Percentiles rank a stretch among this genome's conserved stretches.
These are phyloP conservation scores for Colletotrichum sidae DNA, from an alignment of 2,329 filamentous ascomycete genomes.

Conservation along the genomic window DNA sequence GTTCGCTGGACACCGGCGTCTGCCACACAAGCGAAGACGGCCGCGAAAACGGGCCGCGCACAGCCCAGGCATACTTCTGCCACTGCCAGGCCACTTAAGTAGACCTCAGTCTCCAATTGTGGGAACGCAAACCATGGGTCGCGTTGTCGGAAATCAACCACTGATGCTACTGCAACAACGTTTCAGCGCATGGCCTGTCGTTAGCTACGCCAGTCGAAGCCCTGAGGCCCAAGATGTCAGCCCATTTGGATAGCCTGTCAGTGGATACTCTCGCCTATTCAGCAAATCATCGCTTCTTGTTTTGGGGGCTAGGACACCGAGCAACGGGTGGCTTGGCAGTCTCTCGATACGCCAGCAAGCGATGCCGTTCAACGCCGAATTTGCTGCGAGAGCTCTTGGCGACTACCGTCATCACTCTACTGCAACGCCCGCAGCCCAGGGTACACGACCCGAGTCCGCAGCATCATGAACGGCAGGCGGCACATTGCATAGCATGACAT, in stretches of 20 bases:
- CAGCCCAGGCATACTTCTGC: conserved; percentile 10
- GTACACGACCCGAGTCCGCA: neutral
- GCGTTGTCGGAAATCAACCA: conserved; percentile 9
- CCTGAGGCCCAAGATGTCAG: conserved; percentile 4
- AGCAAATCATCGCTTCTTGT: neutral
- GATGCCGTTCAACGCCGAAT: conserved; percentile 9
- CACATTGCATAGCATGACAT: neutral
- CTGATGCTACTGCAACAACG: neutral
- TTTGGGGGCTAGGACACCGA: neutral
- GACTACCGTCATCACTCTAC: conserved; percentile 23
- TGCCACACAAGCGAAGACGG: conserved; percentile 15
- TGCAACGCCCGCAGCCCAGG: conserved; percentile 25
- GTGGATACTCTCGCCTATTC: conserved; percentile 8
- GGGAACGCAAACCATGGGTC: conserved; percentile 4
- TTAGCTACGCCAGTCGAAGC: conserved; percentile 2
- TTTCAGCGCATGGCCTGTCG: neutral
- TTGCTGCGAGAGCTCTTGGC: conserved; percentile 16
- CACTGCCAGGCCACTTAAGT: conserved; percentile 25
- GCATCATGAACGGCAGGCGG: neutral
- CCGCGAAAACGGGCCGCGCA: conserved; percentile 30
- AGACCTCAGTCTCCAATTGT: neutral
- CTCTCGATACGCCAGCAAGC: conserved; percentile 22
- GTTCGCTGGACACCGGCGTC: conserved; percentile 12
- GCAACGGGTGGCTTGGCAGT: conserved; percentile 9
- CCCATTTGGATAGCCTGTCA: neutral